Conservation (phyloP, 257 asterid species). For the Solanum acaule region DNA sequence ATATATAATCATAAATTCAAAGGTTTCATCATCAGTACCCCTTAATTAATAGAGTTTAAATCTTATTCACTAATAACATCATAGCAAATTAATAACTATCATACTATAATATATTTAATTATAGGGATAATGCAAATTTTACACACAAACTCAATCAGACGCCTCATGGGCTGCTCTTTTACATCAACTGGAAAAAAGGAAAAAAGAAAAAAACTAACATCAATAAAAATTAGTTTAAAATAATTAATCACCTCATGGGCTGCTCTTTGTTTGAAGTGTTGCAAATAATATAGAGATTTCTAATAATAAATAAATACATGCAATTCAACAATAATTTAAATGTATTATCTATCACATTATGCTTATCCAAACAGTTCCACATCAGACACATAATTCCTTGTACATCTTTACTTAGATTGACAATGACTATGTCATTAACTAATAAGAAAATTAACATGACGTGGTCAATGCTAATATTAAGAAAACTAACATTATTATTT, state of each 20-base stretch:
- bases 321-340: not conserved
- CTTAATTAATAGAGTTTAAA: not conserved
- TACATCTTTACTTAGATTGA: too few species aligned
- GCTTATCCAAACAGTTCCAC: not conserved
- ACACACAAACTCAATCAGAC: not conserved
- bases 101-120: not conserved
- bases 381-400: not conserved
- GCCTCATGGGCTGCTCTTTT: not conserved
- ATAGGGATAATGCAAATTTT: not conserved
- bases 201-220: not conserved
- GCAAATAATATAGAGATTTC: not conserved
- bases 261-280: not conserved
- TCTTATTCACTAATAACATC: not conserved
- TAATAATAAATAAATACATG: too few species aligned
- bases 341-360: not conserved
- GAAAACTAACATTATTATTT: too few species aligned
- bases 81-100: not conserved
- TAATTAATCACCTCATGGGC: not conserved
- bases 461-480: too few species aligned
- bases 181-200: not conserved
- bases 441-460: too few species aligned
- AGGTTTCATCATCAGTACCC: not conserved
- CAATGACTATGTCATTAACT: too few species aligned
- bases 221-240: not conserved
- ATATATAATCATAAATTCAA: not conserved